Conservation (phyloP, 164 flowering plant species). For the Litsea cubeba region DNA sequence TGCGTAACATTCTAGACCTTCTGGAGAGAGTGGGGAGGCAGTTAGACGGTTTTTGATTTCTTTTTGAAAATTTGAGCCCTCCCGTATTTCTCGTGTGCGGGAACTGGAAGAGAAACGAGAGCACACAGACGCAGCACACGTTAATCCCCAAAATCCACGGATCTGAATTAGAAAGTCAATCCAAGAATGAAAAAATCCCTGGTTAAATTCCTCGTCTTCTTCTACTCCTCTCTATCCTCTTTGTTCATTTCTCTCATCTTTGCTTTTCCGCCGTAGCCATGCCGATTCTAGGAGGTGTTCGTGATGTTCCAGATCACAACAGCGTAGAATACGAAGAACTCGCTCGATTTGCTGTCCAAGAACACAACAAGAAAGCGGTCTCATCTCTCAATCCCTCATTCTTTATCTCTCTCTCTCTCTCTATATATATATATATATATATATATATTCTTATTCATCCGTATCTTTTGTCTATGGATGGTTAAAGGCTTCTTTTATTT, state of each 20-base stretch:
- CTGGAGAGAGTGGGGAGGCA: no score
- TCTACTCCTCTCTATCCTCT: not conserved
- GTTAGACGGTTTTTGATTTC: no score
- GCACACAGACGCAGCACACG: no score
- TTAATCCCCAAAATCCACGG: no score
- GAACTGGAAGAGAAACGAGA: no score
- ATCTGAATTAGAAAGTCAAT: no score
- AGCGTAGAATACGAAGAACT: conserved; percentile 32
- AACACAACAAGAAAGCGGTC: conserved; percentile 67
- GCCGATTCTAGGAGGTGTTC: conserved; percentile 2
- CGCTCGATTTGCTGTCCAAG: conserved; percentile 56
- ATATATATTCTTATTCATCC: not conserved
- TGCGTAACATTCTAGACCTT: no score
- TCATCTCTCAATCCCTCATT: not conserved
- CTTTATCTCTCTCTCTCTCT: no score
- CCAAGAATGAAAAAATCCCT: no score
- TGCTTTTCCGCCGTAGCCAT: not conserved
- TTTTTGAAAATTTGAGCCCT: no score
- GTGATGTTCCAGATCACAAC: not conserved
- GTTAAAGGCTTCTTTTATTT: no score
- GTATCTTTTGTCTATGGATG: not conserved
- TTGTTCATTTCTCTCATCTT: not conserved
- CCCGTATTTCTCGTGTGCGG: no score
- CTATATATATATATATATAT: not conserved
- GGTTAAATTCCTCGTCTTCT: not conserved